Percentiles rank a stretch among this genome's conserved stretches.
phyloP scores from a whole-genome alignment of 2,329 filamentous ascomycete species.

The Penicillium occitanis region DNA sequence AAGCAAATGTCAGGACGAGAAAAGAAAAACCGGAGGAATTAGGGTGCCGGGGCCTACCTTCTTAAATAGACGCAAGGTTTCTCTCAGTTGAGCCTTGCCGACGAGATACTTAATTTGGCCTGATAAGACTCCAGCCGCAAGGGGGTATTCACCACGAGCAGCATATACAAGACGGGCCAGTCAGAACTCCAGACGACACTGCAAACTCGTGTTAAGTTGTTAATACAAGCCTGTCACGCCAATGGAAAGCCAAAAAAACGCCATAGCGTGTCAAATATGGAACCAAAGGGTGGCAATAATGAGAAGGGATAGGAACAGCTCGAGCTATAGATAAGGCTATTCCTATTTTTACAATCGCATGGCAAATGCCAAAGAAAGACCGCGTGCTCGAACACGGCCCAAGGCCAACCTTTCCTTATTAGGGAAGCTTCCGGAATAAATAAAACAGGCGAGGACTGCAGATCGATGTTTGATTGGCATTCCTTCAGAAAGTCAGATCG shows the following conservation, averaged over 20 bases:
- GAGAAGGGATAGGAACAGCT: not conserved
- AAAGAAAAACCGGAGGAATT: not conserved
- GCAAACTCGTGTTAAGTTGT: not conserved
- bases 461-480: not conserved
- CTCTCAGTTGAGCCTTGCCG: not conserved
- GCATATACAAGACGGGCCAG: not conserved
- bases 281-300: not conserved
- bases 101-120: not conserved
- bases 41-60: not conserved
- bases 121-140: constrained; percentile 15
- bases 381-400: not conserved
- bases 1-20: not conserved
- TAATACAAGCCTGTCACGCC: not conserved
- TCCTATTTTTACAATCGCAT: constrained; percentile 3
- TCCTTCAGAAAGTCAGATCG: not conserved
- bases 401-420: constrained; percentile 1
- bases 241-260: constrained; percentile 1
- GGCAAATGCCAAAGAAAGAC: not conserved
- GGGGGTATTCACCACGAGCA: constrained; percentile 1
- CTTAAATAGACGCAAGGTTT: constrained; percentile 11
- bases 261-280: not conserved
- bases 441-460: not conserved
- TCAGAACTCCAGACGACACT: not conserved
- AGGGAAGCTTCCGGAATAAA: constrained; percentile 10
- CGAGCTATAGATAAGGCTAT: constrained; percentile 10